These are phyloP conservation scores for Acanthamoeba lenticulata DNA, from an alignment of 208 protist species.

Conservation along the genomic window DNA sequence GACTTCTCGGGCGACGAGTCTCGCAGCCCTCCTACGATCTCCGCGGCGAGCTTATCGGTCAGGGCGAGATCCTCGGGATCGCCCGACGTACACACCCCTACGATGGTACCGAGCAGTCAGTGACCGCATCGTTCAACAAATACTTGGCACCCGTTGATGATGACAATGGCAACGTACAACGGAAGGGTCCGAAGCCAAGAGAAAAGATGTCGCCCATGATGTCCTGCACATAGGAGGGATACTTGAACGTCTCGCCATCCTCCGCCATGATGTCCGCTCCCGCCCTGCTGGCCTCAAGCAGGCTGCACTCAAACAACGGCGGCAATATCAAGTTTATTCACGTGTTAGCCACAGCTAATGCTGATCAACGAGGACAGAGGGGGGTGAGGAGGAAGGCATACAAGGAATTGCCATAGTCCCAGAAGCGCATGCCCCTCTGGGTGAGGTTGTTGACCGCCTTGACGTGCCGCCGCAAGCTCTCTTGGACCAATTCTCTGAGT, in stretches of 20 bases:
- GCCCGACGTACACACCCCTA: constrained; percentile 88
- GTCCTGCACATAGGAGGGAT: constrained; percentile 92
- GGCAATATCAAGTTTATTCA: background rate
- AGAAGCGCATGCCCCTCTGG: constrained; percentile 83
- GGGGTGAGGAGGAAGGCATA: constrained; percentile 1
- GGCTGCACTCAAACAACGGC: background rate
- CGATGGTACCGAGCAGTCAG: too few species aligned
- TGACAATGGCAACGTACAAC: constrained; percentile 69
- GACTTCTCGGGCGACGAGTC: constrained; percentile 34
- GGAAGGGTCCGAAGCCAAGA: constrained; percentile 92
- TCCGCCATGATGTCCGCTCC: constrained; percentile 85
- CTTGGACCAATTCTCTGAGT: constrained; percentile 84
- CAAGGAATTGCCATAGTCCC: constrained; percentile 93
- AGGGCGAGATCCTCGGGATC: constrained; percentile 81
- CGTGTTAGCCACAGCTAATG: too few species aligned
- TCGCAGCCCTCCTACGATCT: constrained; percentile 83
- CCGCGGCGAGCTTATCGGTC: constrained; percentile 88
- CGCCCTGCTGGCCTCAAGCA: constrained; percentile 86
- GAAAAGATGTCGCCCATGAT: constrained; percentile 93
- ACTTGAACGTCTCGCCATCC: constrained; percentile 85
- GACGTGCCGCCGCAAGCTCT: constrained; percentile 86
- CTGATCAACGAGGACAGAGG: background rate
- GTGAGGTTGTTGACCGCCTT: constrained; percentile 86
- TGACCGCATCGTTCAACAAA: background rate
- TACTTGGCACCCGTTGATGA: background rate